phyloP scores from a whole-genome alignment of 1,284 basidiomycete genomes.

The Ceratobasidium sp. region DNA sequence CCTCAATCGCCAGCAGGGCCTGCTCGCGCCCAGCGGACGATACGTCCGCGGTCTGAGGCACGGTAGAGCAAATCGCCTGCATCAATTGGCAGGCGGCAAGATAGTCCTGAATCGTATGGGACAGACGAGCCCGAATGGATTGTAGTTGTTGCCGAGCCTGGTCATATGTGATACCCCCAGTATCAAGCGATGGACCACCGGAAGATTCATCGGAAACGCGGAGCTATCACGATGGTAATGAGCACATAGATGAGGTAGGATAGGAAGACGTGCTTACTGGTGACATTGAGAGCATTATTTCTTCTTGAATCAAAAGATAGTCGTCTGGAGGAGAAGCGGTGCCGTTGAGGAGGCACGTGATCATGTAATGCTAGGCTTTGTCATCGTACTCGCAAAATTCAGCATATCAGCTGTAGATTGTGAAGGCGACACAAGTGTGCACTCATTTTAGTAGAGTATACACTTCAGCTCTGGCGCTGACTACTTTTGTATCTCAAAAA shows the following conservation, averaged over 20 bases:
- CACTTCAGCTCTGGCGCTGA: too few species aligned
- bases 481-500: too few species aligned
- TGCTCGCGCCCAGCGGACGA: not conserved
- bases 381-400: too few species aligned
- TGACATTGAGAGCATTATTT: not conserved
- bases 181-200: not conserved
- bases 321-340: too few species aligned
- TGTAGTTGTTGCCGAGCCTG: not conserved
- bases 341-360: too few species aligned
- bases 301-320: too few species aligned
- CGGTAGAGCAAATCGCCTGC: not conserved
- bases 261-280: not conserved
- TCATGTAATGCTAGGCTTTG: too few species aligned
- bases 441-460: too few species aligned
- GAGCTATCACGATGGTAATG: not conserved
- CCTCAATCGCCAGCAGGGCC: not conserved
- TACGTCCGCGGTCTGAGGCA: not conserved
- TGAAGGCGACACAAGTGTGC: too few species aligned
- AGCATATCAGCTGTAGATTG: too few species aligned
- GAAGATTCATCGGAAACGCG: not conserved
- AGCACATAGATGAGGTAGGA: not conserved
- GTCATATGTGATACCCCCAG: not conserved
- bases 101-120: not conserved
- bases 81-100: not conserved
- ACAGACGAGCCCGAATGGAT: not conserved